Evolutionary conservation across 768 basidiomycete genomes (phyloP).

Genomic region (Amanita rubescens): DNA sequence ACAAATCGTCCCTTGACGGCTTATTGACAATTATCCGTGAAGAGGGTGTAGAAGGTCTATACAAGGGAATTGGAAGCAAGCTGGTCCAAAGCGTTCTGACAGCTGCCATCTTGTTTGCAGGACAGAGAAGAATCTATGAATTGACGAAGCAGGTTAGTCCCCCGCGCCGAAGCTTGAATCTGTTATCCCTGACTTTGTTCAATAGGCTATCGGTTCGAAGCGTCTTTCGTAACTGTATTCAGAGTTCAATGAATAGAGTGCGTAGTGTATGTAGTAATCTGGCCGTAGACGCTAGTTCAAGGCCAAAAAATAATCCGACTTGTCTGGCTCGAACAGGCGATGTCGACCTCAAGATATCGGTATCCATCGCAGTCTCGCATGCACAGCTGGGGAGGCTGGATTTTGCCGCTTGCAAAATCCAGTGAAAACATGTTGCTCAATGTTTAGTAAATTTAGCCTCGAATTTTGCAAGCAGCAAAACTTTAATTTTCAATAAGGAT

Average conservation of each 20-base stretch:
- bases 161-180: background rate
- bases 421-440: too few relatives aligned
- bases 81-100: slow-evolving; percentile 88
- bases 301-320: slow-evolving; percentile 23
- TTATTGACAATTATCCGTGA: slow-evolving; percentile 69
- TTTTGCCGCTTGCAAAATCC: too few relatives aligned
- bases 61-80: slow-evolving; percentile 84
- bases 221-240: background rate
- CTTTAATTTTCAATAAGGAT: too few relatives aligned
- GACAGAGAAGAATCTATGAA: slow-evolving; percentile 78
- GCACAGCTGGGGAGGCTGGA: too few relatives aligned
- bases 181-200: background rate
- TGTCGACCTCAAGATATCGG: slow-evolving; percentile 43
- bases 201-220: background rate
- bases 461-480: too few relatives aligned
- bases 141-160: slow-evolving; percentile 47
- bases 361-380: slow-evolving; percentile 39
- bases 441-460: too few relatives aligned
- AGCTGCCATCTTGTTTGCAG: slow-evolving; percentile 88
- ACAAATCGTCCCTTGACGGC: slow-evolving; percentile 72
- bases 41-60: slow-evolving; percentile 79
- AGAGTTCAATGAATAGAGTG: too few relatives aligned
- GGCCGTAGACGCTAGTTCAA: too few relatives aligned
- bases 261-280: background rate
- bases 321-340: slow-evolving; percentile 62